phyloP scores from a whole-genome alignment of 1,284 basidiomycete species.

The Rhodotorula sp. region DNA sequence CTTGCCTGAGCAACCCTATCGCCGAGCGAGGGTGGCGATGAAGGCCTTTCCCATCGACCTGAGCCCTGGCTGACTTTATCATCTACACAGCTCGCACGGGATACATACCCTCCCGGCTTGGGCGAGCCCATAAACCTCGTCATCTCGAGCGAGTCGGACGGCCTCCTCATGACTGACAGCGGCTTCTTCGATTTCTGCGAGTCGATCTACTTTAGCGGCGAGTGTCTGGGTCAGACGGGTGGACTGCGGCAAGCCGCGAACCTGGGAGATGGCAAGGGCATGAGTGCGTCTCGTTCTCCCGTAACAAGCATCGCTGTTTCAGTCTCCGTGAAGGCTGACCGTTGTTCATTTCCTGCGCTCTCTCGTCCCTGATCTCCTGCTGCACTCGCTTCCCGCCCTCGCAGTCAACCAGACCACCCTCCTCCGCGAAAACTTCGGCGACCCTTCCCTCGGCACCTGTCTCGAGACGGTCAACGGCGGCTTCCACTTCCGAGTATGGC shows the following conservation, averaged over 20 bases:
- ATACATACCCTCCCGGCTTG: constrained; percentile 55
- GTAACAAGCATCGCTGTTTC: not conserved
- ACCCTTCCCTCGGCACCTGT: constrained; percentile 72
- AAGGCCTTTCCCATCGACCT: not conserved
- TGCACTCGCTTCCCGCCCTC: not conserved
- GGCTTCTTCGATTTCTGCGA: constrained; percentile 44
- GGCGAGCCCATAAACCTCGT: constrained; percentile 89
- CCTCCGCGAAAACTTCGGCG: constrained; percentile 75
- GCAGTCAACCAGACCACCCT: constrained; percentile 72
- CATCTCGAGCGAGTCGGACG: constrained; percentile 75
- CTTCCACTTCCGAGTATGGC: constrained; percentile 87
- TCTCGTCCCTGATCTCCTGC: not conserved
- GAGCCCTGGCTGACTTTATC: not conserved
- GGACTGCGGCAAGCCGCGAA: constrained; percentile 71
- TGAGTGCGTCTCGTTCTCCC: constrained; percentile 52
- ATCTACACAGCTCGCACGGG: not conserved
- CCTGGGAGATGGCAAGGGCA: constrained; percentile 78
- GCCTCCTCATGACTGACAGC: constrained; percentile 64
- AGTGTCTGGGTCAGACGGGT: constrained; percentile 72
- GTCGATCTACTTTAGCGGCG: constrained; percentile 53
- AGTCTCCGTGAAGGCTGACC: not conserved
- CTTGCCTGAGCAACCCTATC: not conserved
- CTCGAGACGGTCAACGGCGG: constrained; percentile 83
- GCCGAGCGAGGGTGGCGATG: too few relatives aligned
- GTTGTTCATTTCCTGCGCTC: constrained; percentile 42